Evolutionary conservation across 129 eudicot species (phyloP).

Genomic region (Flaveria bidentis): DNA sequence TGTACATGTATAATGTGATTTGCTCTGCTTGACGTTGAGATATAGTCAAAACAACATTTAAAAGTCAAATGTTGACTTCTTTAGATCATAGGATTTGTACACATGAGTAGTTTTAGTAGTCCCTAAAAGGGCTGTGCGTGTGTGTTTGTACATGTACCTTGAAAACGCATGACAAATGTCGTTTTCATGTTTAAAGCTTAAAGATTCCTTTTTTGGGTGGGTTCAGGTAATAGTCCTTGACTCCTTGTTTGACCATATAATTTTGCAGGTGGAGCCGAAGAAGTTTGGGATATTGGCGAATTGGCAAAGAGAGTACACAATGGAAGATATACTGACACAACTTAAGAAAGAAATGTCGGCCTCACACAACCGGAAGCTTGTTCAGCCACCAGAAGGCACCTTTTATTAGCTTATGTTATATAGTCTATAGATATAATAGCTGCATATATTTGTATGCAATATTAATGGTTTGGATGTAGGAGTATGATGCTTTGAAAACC

Average conservation of each 20-base stretch:
- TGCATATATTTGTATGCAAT: slow-evolving; percentile 32
- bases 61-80: not conserved
- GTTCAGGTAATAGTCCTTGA: not conserved
- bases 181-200: not conserved
- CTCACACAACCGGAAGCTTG: slow-evolving; percentile 69
- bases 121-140: not conserved
- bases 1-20: not conserved
- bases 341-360: slow-evolving; percentile 67
- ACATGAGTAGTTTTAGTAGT: not conserved
- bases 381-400: slow-evolving; percentile 77
- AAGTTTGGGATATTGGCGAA: slow-evolving; percentile 59
- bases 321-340: slow-evolving; percentile 66
- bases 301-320: slow-evolving; percentile 71
- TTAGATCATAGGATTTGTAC: too few relatives aligned
- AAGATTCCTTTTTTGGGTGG: not conserved
- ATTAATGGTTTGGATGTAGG: slow-evolving; percentile 34
- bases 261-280: slow-evolving; percentile 60
- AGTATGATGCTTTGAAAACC: slow-evolving; percentile 25
- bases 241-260: slow-evolving; percentile 1
- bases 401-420: slow-evolving; percentile 40
- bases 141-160: not conserved
- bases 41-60: not conserved
- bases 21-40: too few relatives aligned
- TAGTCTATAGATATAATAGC: slow-evolving; percentile 3
- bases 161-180: not conserved